Percentiles rank a stretch among this genome's conserved stretches.
phyloP scores from a whole-genome alignment of 306 rosid genomes.

The Quercus cerris region DNA sequence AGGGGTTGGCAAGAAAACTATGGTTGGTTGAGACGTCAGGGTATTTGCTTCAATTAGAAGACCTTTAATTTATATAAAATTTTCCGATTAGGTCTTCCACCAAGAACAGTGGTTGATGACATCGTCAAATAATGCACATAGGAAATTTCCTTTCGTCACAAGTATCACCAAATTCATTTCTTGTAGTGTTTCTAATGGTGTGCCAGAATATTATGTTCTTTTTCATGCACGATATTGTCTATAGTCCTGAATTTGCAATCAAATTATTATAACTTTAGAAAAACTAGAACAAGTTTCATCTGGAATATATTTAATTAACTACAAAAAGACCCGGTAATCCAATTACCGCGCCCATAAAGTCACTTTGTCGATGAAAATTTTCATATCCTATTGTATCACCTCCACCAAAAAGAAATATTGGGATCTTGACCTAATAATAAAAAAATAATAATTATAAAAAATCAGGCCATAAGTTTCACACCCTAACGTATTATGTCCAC shows the following conservation, averaged over 20 bases:
- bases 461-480: no score
- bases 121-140: constrained; percentile 17
- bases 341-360: no score
- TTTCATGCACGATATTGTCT: neutral
- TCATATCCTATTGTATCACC: no score
- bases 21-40: constrained; percentile 48
- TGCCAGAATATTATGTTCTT: neutral
- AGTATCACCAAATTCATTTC: constrained; percentile 13
- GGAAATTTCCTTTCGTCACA: constrained; percentile 11
- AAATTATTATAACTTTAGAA: neutral
- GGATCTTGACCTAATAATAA: no score
- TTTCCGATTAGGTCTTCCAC: constrained; percentile 16
- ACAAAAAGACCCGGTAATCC: no score
- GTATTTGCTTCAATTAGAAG: constrained; percentile 21
- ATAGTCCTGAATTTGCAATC: neutral
- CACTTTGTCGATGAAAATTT: no score
- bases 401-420: no score
- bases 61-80: neutral
- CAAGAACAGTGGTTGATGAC: constrained; percentile 31
- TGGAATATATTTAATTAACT: no score
- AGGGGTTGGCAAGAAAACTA: constrained; percentile 5
- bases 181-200: constrained; percentile 12
- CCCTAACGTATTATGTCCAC: no score
- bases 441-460: no score
- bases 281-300: no score